phyloP scores from a whole-genome alignment of 495 filamentous ascomycete species.

The Xanthoparmelia taractica region DNA sequence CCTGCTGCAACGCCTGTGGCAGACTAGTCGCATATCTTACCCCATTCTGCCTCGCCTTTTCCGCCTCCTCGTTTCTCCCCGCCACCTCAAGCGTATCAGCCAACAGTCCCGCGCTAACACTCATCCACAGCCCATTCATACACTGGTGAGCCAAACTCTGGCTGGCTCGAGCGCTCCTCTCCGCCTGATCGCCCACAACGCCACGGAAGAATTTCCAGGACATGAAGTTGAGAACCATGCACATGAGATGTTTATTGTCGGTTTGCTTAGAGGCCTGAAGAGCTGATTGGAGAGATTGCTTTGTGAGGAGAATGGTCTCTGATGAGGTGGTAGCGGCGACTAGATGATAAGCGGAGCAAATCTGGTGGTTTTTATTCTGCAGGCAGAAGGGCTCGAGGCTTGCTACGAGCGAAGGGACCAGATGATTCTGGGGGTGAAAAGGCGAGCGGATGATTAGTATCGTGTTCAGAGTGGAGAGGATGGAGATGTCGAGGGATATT shows the following conservation, averaged over 20 bases:
- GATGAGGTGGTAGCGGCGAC: conserved; percentile 53
- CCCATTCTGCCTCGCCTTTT: conserved; percentile 37
- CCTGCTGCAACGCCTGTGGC: conserved; percentile 36
- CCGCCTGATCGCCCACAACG: conserved; percentile 80
- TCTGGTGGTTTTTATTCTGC: conserved; percentile 49
- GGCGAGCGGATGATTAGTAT: conserved; percentile 73
- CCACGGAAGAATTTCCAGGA: conserved; percentile 74
- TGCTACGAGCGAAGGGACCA: conserved; percentile 49
- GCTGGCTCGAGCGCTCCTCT: conserved; percentile 75
- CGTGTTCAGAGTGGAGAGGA: conserved; percentile 73
- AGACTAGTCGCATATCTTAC: conserved; percentile 38
- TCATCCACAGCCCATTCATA: conserved; percentile 74
- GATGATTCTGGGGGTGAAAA: conserved; percentile 41
- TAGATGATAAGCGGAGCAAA: conserved; percentile 71
- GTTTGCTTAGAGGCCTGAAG: conserved; percentile 50
- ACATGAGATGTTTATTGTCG: conserved; percentile 62
- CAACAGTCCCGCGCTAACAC: conserved; percentile 73
- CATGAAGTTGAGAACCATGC: conserved; percentile 80
- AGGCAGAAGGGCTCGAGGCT: conserved; percentile 58
- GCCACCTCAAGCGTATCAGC: conserved; percentile 65
- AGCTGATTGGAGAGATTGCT: conserved; percentile 63
- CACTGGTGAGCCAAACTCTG: conserved; percentile 65
- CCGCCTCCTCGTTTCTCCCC: conserved; percentile 58
- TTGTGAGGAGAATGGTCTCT: conserved; percentile 60
- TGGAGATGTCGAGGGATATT: conserved; percentile 59